Evolutionary conservation across 768 basidiomycete genomes (phyloP).

Genomic region (Saitozyma podzolica): DNA sequence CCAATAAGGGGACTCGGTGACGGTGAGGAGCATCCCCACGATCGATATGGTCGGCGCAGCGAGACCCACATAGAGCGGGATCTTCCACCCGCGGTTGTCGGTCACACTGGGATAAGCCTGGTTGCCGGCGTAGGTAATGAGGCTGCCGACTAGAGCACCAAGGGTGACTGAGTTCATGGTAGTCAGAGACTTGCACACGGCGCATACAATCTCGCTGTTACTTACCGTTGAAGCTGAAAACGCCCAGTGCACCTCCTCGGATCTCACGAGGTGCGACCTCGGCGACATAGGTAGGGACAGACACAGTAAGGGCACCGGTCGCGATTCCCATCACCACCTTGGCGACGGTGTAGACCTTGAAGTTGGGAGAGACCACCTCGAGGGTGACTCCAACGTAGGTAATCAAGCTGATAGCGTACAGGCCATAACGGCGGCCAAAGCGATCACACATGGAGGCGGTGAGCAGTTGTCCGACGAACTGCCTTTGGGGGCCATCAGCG

Average conservation of each 20-base stretch:
- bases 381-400: conserved; percentile 23
- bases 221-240: conserved; percentile 10
- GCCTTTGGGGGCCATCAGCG: conserved; percentile 1
- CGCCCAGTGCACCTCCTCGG: conserved; percentile 8
- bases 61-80: conserved; percentile 26
- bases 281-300: conserved; percentile 18
- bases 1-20: conserved; percentile 23
- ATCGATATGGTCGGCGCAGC: conserved; percentile 20
- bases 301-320: conserved; percentile 18
- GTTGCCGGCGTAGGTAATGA: background rate
- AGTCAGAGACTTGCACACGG: too few relatives aligned
- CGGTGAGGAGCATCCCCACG: conserved; percentile 13
- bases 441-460: conserved; percentile 7
- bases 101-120: too few relatives aligned
- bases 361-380: conserved; percentile 20
- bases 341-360: conserved; percentile 19
- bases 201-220: too few relatives aligned
- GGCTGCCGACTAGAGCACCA: background rate
- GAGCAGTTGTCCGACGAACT: conserved; percentile 12
- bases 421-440: conserved; percentile 11
- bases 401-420: conserved; percentile 19
- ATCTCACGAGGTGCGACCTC: conserved; percentile 23
- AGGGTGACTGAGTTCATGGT: background rate
- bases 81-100: background rate
- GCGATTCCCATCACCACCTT: conserved; percentile 28